phyloP scores from a whole-genome alignment of 1,284 basidiomycete species.

The Sanguinoderma infundibulare region DNA sequence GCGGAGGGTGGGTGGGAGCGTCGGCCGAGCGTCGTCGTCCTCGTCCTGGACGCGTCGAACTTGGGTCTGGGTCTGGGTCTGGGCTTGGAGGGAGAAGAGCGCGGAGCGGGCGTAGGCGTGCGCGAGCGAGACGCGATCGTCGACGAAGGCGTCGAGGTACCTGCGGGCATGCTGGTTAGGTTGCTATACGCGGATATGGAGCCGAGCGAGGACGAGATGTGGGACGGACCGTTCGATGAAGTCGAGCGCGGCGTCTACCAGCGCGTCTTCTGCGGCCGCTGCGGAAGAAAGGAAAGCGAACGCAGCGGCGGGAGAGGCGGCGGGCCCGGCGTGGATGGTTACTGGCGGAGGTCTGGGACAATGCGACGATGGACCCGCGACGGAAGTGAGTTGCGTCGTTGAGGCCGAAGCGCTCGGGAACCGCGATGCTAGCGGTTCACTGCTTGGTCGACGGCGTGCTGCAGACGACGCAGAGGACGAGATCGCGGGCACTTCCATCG shows the following conservation, averaged over 20 bases:
- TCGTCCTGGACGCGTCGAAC: no score
- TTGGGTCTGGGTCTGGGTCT: not conserved
- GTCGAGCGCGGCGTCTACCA: slow-evolving; percentile 24
- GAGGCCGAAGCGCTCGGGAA: no score
- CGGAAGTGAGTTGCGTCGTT: no score
- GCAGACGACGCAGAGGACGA: not conserved
- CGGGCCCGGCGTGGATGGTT: not conserved
- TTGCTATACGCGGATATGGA: not conserved
- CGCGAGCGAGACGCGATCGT: slow-evolving; percentile 30
- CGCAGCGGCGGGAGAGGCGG: no score
- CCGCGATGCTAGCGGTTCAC: no score
- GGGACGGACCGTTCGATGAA: slow-evolving; percentile 28
- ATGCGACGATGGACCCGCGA: not conserved
- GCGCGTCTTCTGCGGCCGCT: not conserved
- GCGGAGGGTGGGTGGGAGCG: not conserved
- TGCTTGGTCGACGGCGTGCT: no score
- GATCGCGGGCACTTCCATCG: not conserved
- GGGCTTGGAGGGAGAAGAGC: slow-evolving; percentile 27
- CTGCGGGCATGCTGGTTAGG: slow-evolving; percentile 14
- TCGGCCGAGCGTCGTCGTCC: not conserved
- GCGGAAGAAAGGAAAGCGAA: not conserved
- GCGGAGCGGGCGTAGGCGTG: slow-evolving; percentile 32
- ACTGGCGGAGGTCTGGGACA: no score
- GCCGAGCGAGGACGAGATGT: no score
- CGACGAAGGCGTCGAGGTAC: slow-evolving; percentile 27